A percentile compares a stretch with the other conserved stretches of the same genome.
These are phyloP conservation scores for Ricinus communis DNA, from an alignment of 345 rosid species.

Conservation along the genomic window DNA sequence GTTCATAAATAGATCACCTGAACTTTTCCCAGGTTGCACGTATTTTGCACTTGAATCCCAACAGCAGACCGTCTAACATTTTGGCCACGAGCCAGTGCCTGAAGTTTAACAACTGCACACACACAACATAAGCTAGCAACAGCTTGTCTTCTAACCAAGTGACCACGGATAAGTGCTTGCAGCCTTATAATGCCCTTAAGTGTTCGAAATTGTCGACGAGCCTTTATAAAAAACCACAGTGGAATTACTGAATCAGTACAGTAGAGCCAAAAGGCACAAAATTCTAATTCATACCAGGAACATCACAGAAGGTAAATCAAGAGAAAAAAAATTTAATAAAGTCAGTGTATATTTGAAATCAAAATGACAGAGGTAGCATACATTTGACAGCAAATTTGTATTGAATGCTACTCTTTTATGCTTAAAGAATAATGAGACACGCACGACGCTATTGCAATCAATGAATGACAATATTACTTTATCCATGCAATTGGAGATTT, in stretches of 20 bases:
- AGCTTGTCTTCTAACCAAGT: constrained; percentile 83
- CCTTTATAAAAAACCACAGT: constrained; percentile 44
- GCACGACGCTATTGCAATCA: too few relatives aligned
- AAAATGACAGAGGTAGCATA: neutral
- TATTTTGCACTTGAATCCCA: constrained; percentile 37
- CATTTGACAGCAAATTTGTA: neutral
- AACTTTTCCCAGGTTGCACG: constrained; percentile 28
- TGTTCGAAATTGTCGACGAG: constrained; percentile 51
- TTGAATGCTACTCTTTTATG: neutral
- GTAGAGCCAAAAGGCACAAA: neutral
- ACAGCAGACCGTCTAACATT: constrained; percentile 45
- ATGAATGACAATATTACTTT: neutral
- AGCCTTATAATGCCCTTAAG: constrained; percentile 61
- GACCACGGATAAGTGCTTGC: constrained; percentile 80
- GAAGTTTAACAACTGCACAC: constrained; percentile 62
- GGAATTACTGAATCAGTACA: constrained; percentile 27
- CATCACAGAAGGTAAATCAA: neutral
- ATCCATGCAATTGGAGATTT: neutral
- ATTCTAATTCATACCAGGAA: neutral
- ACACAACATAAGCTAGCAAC: constrained; percentile 65
- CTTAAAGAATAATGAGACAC: neutral
- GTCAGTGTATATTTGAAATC: neutral
- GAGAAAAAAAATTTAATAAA: neutral
- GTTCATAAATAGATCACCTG: constrained; percentile 28
- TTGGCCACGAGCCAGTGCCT: constrained; percentile 58